Percentiles rank a stretch among this genome's conserved stretches.
These are phyloP conservation scores for Candida manassasensis DNA, from an alignment of 805 yeast genomes.

Conservation along the genomic window DNA sequence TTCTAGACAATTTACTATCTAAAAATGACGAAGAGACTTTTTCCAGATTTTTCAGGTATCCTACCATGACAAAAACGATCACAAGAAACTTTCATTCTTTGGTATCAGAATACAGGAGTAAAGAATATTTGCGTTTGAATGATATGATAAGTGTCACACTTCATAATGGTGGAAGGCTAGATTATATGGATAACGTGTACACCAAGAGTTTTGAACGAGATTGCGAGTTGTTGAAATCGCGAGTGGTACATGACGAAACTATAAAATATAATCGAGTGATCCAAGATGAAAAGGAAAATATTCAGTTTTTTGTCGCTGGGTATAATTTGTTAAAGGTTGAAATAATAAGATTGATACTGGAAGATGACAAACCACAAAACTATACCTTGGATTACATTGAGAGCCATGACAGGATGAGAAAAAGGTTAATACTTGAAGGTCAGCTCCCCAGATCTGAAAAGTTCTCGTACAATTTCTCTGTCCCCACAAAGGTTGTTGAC, in stretches of 20 bases:
- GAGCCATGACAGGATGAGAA: slow-evolving; percentile 63
- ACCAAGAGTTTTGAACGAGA: slow-evolving; percentile 33
- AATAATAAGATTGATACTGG: slow-evolving; percentile 27
- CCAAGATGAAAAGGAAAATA: slow-evolving; percentile 65
- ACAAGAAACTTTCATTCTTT: slow-evolving; percentile 20
- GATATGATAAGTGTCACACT: slow-evolving; percentile 32
- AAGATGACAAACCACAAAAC: slow-evolving; percentile 12
- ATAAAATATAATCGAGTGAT: slow-evolving; percentile 47
- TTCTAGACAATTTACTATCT: slow-evolving; percentile 24
- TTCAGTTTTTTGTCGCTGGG: slow-evolving; percentile 41
- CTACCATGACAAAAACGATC: slow-evolving; percentile 25
- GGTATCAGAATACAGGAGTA: slow-evolving; percentile 15
- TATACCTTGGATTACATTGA: slow-evolving; percentile 67
- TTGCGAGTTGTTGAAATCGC: slow-evolving; percentile 27
- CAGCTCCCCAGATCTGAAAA: slow-evolving; percentile 42
- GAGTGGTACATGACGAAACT: slow-evolving; percentile 41
- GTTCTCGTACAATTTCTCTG: slow-evolving; percentile 36
- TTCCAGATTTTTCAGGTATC: slow-evolving; percentile 21
- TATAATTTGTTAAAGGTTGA: slow-evolving; percentile 48
- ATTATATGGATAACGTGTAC: slow-evolving; percentile 26
- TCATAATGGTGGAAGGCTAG: slow-evolving; percentile 32
- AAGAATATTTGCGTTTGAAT: slow-evolving; percentile 16
- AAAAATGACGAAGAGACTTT: slow-evolving; percentile 37
- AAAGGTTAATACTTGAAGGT: slow-evolving; percentile 52
- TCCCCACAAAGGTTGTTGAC: slow-evolving; percentile 27